Evolutionary conservation across 495 filamentous ascomycete genomes (phyloP), one percentile per base, ranked within the genome.

Genomic region (Trichocladium uniseriatum): DNA sequence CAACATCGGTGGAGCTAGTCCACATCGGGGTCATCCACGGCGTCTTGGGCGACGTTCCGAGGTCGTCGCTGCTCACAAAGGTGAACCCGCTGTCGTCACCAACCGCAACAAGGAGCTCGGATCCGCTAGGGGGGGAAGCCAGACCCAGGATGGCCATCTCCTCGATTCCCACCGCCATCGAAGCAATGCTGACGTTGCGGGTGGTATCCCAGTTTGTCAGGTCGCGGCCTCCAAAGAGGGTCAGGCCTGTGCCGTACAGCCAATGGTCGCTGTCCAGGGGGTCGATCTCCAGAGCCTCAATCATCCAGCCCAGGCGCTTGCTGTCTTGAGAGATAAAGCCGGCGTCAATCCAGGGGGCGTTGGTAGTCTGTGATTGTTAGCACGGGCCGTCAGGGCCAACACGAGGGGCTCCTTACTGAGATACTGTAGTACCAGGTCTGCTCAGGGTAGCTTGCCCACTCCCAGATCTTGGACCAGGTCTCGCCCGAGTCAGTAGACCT

Each of bases 231-330:
- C 78, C 79, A 31, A 68, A 80, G 44, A 82, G 59, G 5, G 76
- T 79, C 41, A 75, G 62, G 8, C 78, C 77, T 0, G 77, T 80
- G 27, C 70, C 74, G 41, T 81, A 80, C 14, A 80, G 67, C 68
- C 77, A 79, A 57, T 81, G 78, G 57, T 81, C 69, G 43, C 75
- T 75, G 53, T 82, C 74, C 18, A 72, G 66, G 2, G 79, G 79
- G 49, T 82, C 68, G 43, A 82, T 81, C 13, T 73, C 71, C 16
- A 82, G 64, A 0, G 76, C 67, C 43, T 81, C 78, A 27, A 82
- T 78, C 79, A 80, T 81, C 79, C 79, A 81, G 32, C 79, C 79
- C 19, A 81, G 64, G 28, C 68, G 68, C 58, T 75, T 74, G 15
- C 58, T 70, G 48, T 74, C 72, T 10, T 60, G 55, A 14, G 69